Percentiles rank a stretch among this genome's conserved stretches.
Evolutionary conservation across 192 early-diverging fungal genomes (phyloP).

Genomic region (Jimgerdemannia lactiflua): DNA sequence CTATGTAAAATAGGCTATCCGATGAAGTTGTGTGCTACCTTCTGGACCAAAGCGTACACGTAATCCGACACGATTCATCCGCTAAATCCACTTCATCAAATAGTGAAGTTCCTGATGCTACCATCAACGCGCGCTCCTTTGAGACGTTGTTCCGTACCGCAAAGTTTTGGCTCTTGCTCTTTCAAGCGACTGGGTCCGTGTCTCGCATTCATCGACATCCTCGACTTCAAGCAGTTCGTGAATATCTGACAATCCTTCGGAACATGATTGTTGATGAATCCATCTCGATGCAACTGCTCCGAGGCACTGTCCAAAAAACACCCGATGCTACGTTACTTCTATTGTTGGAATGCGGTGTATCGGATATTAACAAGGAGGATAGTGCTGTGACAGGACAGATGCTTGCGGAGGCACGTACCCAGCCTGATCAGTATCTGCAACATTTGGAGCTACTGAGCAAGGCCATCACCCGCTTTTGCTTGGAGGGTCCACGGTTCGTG

Average conservation of each 20-base stretch:
- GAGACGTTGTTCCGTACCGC: background rate
- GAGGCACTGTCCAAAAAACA: background rate
- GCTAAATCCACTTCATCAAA: background rate
- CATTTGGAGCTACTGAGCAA: background rate
- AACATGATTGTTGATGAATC: background rate
- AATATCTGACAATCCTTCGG: background rate
- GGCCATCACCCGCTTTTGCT: background rate
- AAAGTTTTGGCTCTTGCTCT: slow-evolving; percentile 10
- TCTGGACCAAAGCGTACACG: background rate
- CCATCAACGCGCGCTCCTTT: background rate
- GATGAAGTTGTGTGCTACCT: background rate
- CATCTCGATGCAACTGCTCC: slow-evolving; percentile 1
- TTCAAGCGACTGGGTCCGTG: slow-evolving; percentile 3
- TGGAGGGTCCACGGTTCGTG: background rate
- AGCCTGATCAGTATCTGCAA: background rate
- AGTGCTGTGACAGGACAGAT: background rate
- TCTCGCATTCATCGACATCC: background rate
- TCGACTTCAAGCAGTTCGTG: background rate
- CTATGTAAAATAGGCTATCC: background rate
- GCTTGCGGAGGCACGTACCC: background rate
- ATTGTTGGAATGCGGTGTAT: slow-evolving; percentile 2
- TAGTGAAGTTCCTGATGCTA: background rate
- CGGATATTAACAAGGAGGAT: background rate
- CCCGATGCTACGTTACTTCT: background rate
- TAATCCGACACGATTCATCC: no score